phyloP scores from a whole-genome alignment of 805 yeast species.

The Ogataea saltuana region DNA sequence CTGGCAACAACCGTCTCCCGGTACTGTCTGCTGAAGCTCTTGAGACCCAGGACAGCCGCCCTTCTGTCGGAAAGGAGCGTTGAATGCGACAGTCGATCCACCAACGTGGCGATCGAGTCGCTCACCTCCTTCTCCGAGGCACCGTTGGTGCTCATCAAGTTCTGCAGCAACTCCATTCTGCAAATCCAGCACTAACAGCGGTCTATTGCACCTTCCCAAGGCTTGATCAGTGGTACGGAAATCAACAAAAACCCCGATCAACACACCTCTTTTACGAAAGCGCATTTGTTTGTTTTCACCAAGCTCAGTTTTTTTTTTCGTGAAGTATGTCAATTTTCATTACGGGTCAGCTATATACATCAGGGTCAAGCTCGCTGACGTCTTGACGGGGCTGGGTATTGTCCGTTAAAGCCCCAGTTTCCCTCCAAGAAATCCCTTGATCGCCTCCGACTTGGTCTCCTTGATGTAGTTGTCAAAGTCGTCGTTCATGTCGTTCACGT shows the following conservation, averaged over 20 bases:
- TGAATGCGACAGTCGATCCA: constrained; percentile 85
- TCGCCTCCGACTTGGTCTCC: constrained; percentile 32
- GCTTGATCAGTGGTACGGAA: too few species aligned
- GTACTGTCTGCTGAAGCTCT: constrained; percentile 84
- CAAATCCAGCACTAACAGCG: too few species aligned
- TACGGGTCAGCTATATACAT: neutral
- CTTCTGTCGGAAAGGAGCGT: constrained; percentile 80
- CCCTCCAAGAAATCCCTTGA: constrained; percentile 31
- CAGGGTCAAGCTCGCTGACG: neutral
- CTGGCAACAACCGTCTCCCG: constrained; percentile 88
- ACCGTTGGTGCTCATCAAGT: constrained; percentile 36
- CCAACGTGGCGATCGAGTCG: constrained; percentile 83
- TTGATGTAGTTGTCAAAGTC: constrained; percentile 34
- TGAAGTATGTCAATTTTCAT: neutral
- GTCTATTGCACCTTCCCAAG: too few species aligned
- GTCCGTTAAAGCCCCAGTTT: constrained; percentile 25
- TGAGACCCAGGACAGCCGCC: constrained; percentile 87
- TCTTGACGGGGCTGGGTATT: too few species aligned
- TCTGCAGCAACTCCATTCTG: constrained; percentile 40
- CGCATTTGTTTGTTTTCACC: constrained; percentile 8
- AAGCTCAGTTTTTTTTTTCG: constrained; percentile 3
- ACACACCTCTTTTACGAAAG: too few species aligned
- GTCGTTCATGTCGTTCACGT: constrained; percentile 33
- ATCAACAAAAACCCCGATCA: too few species aligned
- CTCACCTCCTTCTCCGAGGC: constrained; percentile 48